Evolutionary conservation across 2,329 filamentous ascomycete species (phyloP), one percentile per base, ranked within the genome.

Genomic region (Sporothrix protearum): DNA sequence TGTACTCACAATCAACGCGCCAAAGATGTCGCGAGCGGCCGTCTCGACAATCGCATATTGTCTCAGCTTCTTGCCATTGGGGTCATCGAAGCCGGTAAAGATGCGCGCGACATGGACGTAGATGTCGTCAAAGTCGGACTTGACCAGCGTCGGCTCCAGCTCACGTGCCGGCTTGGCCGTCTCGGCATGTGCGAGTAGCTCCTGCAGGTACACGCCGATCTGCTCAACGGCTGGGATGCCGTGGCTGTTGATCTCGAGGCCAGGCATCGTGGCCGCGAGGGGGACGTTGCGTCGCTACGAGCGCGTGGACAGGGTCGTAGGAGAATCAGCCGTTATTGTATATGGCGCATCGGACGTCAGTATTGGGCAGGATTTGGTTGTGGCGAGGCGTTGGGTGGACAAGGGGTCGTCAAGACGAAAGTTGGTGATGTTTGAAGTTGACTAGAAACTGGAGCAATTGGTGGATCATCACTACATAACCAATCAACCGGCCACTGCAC

Each of bases 11-110:
- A 97, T 86, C 73, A 93, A 84, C 74, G 87, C 85, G 80, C 93
- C 93, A 81, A 98, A 96, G 64, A 92, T 87, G 76, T 91, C 88
- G 76, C 93, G 90, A 68, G 91, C 92, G 12, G 93, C 94, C 22
- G 91, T 94, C 80, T 98, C 96, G 63, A 97, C 88, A 28, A 92
- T 86, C 45, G 90, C 89, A 78, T 89, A 89, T 75, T 90, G 88
- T 59, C 86, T 86, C 72, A 76, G 83, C 75, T 84, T 84, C 51
- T 83, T 81, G 7, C 78, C 61, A n/a, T 80, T 79, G 33, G 74
- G 70, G 28, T 74, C 78, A 49, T 75, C 78, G 22, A 74, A 51
- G 25, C 68, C 71, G 28, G 73, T 75, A n/a, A 85, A 82, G 16
- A 83, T 78, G 36, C 78, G 76, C 28, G 80, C 79, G 10, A 89